Base-by-base conservation (phyloP, 129 eudicot genomes). In the Ambrosia artemisiifolia region DNA sequence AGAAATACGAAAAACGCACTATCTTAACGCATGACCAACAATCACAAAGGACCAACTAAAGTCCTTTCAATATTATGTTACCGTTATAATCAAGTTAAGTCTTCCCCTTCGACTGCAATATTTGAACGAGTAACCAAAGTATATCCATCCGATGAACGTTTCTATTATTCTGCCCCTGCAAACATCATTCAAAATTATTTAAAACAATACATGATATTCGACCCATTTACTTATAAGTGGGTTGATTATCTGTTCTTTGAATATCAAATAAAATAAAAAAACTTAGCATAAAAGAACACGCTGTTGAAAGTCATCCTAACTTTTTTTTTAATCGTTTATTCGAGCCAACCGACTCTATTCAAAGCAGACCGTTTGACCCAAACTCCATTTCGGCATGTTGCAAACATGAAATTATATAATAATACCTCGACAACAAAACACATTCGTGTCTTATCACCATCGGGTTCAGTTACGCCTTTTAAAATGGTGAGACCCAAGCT, bases 381-480 rank as follows among this genome's bases (percentile, higher is more conserved):
- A n/a, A n/a, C n/a, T n/a, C n/a, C n/a, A n/a, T n/a, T n/a, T n/a
- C n/a, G n/a, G n/a, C n/a, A n/a, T n/a, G n/a, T n/a, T n/a, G n/a
- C n/a, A n/a, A n/a, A n/a, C n/a, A n/a, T n/a, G n/a, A 3, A 42
- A 7, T 66, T 59, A 19, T 13, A 17, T 17, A 67, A 53, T 50
- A 6, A 71, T 88, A 90, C 97, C 97, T 95, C 99, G 19, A 90
- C 97, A 16, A 95, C 87, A 72, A 90, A 95, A 66, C 88, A 79
- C 83, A 90, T 95, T 89, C 94, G 83, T 1, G 79, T 83, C 71
- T 86, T 86, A 69, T 90, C 88, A 11, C 91, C 84, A 46, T 80
- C 87, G 64, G 75, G 85, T 77, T 90, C 96, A 47, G 96, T 84
- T 28, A 84, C 79, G 49, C 97, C 99, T 85, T 91, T 91, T 69